Evolutionary conservation across 805 yeast species (phyloP).

Genomic region (Babjeviella inositovora): DNA sequence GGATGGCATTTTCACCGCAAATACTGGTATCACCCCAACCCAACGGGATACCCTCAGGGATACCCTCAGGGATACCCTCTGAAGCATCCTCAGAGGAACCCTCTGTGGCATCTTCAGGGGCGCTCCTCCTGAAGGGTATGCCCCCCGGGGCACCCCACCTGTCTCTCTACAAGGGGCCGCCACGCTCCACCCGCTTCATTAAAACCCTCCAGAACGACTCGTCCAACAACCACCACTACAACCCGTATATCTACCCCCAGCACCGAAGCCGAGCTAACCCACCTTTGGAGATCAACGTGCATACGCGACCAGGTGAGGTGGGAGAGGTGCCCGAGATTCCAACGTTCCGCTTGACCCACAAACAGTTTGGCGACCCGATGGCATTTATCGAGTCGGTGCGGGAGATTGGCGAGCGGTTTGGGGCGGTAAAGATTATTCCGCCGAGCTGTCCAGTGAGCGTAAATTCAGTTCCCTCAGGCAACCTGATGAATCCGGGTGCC

Average conservation of each 20-base stretch:
- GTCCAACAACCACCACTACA: constrained; percentile 14
- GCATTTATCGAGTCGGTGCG: constrained; percentile 38
- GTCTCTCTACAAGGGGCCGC: constrained; percentile 7
- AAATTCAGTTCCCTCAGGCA: too few species aligned
- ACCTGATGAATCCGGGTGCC: too few species aligned
- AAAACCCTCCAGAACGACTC: constrained; percentile 4
- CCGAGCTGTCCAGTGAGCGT: too few species aligned
- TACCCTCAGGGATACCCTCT: too few species aligned
- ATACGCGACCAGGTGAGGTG: constrained; percentile 1
- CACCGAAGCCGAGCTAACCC: constrained; percentile 23
- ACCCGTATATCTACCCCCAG: constrained; percentile 29
- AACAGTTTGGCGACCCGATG: constrained; percentile 50
- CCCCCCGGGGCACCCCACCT: too few species aligned
- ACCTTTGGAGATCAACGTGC: constrained; percentile 16
- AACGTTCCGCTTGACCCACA: constrained; percentile 31
- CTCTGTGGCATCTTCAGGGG: too few species aligned
- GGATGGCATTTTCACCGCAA: too few species aligned
- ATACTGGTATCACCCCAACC: too few species aligned
- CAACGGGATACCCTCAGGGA: too few species aligned
- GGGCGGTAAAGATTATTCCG: constrained; percentile 64
- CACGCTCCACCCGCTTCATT: constrained; percentile 10
- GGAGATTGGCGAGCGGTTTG: constrained; percentile 38
- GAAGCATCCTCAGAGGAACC: too few species aligned
- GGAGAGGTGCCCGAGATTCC: constrained; percentile 19
- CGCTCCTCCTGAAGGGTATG: too few species aligned